Percentiles rank a stretch among this genome's conserved stretches.
Conservation (phyloP, 164 flowering plant genomes). For the Magnolia kwangsiensis region DNA sequence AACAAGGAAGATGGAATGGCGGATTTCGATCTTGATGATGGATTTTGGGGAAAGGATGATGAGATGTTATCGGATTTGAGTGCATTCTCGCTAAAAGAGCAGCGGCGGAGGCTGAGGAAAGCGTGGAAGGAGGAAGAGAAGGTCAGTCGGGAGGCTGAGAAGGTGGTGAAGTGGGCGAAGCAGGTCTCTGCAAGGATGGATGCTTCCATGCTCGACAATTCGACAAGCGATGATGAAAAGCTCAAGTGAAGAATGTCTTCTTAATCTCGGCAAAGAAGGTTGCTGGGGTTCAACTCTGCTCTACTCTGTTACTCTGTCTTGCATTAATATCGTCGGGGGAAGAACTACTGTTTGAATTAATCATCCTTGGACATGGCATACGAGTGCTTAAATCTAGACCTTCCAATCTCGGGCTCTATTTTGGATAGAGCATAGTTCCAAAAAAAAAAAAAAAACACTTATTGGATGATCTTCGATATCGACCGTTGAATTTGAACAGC, state of each 20-base stretch:
- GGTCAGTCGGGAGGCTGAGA: slow-evolving; percentile 52
- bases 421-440: no score
- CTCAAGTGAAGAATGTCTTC: slow-evolving; percentile 6
- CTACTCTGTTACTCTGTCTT: not conserved
- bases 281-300: not conserved
- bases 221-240: slow-evolving; percentile 38
- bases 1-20: slow-evolving; percentile 19
- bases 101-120: slow-evolving; percentile 43
- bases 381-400: no score
- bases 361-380: no score
- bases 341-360: no score
- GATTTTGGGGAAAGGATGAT: slow-evolving; percentile 38
- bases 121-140: slow-evolving; percentile 56
- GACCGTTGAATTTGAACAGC: no score
- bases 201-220: slow-evolving; percentile 27
- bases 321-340: no score
- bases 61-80: slow-evolving; percentile 45
- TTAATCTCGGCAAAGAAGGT: not conserved
- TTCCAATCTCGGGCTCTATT: no score
- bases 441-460: no score
- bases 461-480: no score
- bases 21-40: slow-evolving; percentile 7
- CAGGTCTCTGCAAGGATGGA: slow-evolving; percentile 60
- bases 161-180: slow-evolving; percentile 65
- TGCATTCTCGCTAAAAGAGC: slow-evolving; percentile 41